Evolutionary conservation across 768 basidiomycete species (phyloP).

Genomic region (Agaricus sinodeliciosus): DNA sequence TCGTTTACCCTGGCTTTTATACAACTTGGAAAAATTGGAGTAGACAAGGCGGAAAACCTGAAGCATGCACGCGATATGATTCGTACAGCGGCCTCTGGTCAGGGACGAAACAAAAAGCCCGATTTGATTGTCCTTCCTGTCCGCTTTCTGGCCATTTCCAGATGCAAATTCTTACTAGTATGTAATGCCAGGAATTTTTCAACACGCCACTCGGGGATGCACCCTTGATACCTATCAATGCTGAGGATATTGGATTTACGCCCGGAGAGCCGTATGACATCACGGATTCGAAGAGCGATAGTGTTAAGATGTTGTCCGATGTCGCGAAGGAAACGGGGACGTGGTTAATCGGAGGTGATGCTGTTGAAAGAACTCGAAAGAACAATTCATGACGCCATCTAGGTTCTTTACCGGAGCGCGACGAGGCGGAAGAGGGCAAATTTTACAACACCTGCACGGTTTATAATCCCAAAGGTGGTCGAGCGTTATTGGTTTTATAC

Average conservation of each 20-base stretch:
- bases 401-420: constrained; percentile 94
- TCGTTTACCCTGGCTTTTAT: constrained; percentile 84
- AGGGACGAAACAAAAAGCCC: constrained; percentile 50
- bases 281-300: constrained; percentile 55
- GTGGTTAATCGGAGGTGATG: constrained; percentile 90
- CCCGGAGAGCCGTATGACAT: constrained; percentile 55
- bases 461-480: constrained; percentile 70
- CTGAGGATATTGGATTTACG: constrained; percentile 67
- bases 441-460: constrained; percentile 93
- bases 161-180: background rate
- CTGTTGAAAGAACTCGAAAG: background rate
- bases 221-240: constrained; percentile 71
- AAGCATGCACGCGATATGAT: constrained; percentile 79
- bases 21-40: constrained; percentile 73
- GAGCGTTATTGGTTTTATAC: background rate
- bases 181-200: constrained; percentile 70
- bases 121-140: constrained; percentile 84
- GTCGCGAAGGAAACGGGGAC: constrained; percentile 70
- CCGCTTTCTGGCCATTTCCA: constrained; percentile 16
- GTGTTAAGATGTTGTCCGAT: constrained; percentile 73
- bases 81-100: constrained; percentile 49
- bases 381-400: background rate
- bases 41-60: constrained; percentile 74
- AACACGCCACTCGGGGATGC: constrained; percentile 79
- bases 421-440: constrained; percentile 43